These are phyloP conservation scores for Beta vulgaris DNA, from an alignment of 148 eudicot species.

Conservation along the genomic window DNA sequence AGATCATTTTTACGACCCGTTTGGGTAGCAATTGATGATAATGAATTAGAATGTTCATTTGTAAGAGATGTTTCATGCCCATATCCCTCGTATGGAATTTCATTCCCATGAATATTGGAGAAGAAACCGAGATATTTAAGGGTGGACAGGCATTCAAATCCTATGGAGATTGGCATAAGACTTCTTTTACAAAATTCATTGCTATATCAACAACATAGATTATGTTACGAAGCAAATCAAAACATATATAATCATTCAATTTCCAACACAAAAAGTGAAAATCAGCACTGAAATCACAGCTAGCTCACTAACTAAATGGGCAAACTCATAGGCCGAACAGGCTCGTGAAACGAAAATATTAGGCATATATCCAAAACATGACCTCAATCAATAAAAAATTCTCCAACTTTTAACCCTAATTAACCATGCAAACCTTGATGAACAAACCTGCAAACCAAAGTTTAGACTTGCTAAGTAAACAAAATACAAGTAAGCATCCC, in stretches of 20 bases:
- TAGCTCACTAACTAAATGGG: not conserved
- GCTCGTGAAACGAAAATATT: not conserved
- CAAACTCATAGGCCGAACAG: constrained; percentile 5
- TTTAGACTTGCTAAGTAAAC: not conserved
- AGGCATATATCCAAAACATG: not conserved
- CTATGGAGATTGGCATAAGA: too few species aligned
- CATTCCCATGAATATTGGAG: too few species aligned
- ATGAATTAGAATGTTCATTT: not conserved
- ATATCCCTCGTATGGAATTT: too few species aligned
- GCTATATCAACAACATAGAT: too few species aligned
- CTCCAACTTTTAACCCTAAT: not conserved
- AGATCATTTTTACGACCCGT: not conserved
- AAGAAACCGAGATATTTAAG: too few species aligned
- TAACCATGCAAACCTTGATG: not conserved
- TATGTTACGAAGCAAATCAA: too few species aligned
- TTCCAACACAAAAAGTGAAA: not conserved
- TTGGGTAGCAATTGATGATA: not conserved
- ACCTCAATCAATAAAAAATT: not conserved
- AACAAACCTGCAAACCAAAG: not conserved
- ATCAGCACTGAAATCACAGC: not conserved
- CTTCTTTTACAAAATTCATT: too few species aligned
- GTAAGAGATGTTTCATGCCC: too few species aligned
- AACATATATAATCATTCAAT: not conserved
- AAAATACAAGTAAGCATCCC: not conserved
- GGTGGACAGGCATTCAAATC: too few species aligned